Base-by-base conservation (phyloP, 208 protist genomes). In the Lotmaria passim region DNA sequence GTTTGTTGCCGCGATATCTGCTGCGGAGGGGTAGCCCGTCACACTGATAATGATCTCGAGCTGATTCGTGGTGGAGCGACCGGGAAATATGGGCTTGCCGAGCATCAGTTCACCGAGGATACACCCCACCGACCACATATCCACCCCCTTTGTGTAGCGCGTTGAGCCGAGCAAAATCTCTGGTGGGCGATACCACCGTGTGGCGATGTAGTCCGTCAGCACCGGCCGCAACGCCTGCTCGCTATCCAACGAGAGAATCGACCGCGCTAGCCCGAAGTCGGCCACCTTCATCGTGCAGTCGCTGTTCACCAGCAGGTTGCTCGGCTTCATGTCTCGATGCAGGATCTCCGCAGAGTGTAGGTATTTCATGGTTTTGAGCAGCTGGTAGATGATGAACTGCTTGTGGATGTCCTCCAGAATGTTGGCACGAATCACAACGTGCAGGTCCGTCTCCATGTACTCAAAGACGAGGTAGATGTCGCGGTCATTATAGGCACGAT, bases 391-490 rank as follows among this genome's bases (percentile, higher is more conserved):
- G 65, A 98, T 98, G 65, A 98, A 99, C 83, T 98, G 93, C 74
- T 98, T 98, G 81, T 99, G 97, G 31, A 98, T 93, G 47, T 98
- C 93, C 75, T 99, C 97, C 15, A 99, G 83, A 63, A 99, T 99
- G 69, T 97, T 98, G 26, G 98, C 95, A 50, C 96, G 89, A 53
- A 99, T 99, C 7, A 99, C 87, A 14, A 91, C 86, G 82, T 97
- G 91, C 57, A 98, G 78, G 68, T 98, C 95, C 0, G 94, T 97
- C 62, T 97, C 97, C 96, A 99, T 98, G 83, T 98, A 99, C 86
- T 99, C 97, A 67, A 99, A 99, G 10, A 99, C 94, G 14, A 99
- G 82, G 74, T 99, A 99, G 63, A 99, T 98, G 75, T 99, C 98
- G 31, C 93, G 88, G 65, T 99, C 96, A 73, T 99, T 99, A 53